Evolutionary conservation across 163 green algal genomes (phyloP).

Genomic region (Scenedesmus sp.): DNA sequence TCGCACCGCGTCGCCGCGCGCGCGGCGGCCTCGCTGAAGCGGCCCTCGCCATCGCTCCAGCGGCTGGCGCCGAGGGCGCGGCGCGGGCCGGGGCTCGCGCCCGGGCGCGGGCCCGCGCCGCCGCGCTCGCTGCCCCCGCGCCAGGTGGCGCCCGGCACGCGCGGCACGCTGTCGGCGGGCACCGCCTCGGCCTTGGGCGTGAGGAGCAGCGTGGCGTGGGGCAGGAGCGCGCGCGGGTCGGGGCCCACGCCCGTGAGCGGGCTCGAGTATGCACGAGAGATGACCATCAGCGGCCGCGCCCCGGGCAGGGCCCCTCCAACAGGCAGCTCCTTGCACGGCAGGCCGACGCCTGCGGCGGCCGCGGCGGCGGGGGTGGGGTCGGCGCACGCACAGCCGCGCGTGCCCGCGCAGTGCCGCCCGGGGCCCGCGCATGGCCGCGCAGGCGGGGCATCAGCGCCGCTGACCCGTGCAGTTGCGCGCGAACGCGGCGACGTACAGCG

Average conservation of each 20-base stretch:
- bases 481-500: conserved; percentile 18
- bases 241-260: conserved; percentile 23
- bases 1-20: no score
- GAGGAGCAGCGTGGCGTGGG: conserved; percentile 2
- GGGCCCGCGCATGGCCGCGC: no score
- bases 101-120: no score
- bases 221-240: background rate
- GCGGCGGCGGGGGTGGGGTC: background rate
- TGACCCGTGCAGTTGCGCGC: conserved; percentile 20
- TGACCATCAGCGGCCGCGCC: conserved; percentile 6
- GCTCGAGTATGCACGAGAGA: conserved; percentile 20
- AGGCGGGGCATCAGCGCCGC: no score
- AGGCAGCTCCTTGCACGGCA: background rate
- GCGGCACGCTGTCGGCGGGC: background rate
- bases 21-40: background rate
- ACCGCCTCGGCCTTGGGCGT: background rate
- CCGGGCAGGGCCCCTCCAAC: background rate
- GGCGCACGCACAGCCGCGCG: no score
- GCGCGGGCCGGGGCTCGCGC: no score
- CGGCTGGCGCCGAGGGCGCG: no score
- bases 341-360: conserved; percentile 3
- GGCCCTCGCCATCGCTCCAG: background rate
- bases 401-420: background rate
- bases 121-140: background rate
- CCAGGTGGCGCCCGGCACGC: background rate